These are phyloP conservation scores for Fusarium anthophilum DNA, from an alignment of 2,329 filamentous ascomycete species.

Conservation along the genomic window DNA sequence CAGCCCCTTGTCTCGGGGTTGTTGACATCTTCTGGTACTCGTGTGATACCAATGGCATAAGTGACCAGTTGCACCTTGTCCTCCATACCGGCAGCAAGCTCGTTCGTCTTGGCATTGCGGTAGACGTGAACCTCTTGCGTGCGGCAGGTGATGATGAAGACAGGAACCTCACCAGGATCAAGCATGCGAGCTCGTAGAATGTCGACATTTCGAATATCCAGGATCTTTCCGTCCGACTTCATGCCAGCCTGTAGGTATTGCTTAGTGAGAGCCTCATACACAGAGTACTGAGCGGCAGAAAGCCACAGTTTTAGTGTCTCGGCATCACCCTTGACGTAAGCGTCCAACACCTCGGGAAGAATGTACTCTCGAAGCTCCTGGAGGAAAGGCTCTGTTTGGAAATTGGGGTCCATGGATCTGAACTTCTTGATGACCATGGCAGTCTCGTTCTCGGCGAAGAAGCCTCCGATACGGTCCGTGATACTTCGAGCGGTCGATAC, in stretches of 20 bases:
- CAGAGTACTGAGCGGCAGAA: slow-evolving; percentile 93
- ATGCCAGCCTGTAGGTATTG: slow-evolving; percentile 94
- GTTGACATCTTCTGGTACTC: slow-evolving; percentile 93
- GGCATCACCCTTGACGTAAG: slow-evolving; percentile 95
- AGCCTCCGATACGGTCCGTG: slow-evolving; percentile 90
- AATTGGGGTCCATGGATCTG: slow-evolving; percentile 91
- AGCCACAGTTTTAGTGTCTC: slow-evolving; percentile 95
- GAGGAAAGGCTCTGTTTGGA: slow-evolving; percentile 94
- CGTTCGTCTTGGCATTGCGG: slow-evolving; percentile 85
- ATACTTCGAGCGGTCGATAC: slow-evolving; percentile 94
- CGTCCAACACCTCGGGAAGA: slow-evolving; percentile 94
- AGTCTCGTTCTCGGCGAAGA: slow-evolving; percentile 98
- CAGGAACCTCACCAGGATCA: slow-evolving; percentile 87
- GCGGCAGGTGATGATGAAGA: slow-evolving; percentile 96
- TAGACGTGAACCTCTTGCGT: slow-evolving; percentile 99
- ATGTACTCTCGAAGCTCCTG: slow-evolving; percentile 98
- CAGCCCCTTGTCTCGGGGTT: slow-evolving; percentile 97
- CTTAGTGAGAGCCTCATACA: slow-evolving; percentile 95
- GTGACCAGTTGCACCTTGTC: slow-evolving; percentile 98
- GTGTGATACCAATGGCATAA: slow-evolving; percentile 95
- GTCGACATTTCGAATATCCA: slow-evolving; percentile 95
- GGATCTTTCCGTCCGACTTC: slow-evolving; percentile 92
- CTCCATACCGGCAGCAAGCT: slow-evolving; percentile 96
- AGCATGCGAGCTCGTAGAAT: slow-evolving; percentile 82
- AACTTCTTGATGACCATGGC: slow-evolving; percentile 98